Evolutionary conservation across 2,329 filamentous ascomycete species (phyloP).

Genomic region (Trichoderma breve): DNA sequence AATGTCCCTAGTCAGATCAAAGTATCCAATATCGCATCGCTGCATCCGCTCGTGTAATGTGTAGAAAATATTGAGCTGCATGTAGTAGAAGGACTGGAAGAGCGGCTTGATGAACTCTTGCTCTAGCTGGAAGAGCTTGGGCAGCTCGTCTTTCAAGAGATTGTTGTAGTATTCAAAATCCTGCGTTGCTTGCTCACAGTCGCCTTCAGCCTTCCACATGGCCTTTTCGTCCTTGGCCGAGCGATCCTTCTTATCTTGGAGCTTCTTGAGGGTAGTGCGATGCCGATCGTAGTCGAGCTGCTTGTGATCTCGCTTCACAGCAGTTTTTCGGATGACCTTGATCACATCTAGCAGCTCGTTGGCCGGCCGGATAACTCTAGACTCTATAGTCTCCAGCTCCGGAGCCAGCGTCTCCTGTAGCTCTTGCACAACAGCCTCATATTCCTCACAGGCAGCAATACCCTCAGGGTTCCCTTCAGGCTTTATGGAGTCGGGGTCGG

Average conservation of each 20-base stretch:
- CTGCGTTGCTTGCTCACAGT: conserved; percentile 86
- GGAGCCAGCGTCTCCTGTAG: conserved; percentile 84
- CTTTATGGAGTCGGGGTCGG: conserved; percentile 81
- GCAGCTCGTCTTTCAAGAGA: conserved; percentile 90
- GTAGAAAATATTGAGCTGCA: conserved; percentile 99
- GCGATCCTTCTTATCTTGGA: conserved; percentile 97
- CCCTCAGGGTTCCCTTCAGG: conserved; percentile 88
- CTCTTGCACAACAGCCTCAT: conserved; percentile 86
- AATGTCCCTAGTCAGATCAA: conserved; percentile 85
- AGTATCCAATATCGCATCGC: conserved; percentile 94
- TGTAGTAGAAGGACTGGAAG: conserved; percentile 99
- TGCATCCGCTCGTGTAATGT: conserved; percentile 99
- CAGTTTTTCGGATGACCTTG: conserved; percentile 89
- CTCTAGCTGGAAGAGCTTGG: conserved; percentile 85
- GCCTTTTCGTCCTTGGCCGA: conserved; percentile 96
- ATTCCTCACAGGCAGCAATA: conserved; percentile 93
- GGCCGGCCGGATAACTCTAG: conserved; percentile 83
- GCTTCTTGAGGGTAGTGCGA: conserved; percentile 78
- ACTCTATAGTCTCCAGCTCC: conserved; percentile 97
- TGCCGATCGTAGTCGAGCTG: conserved; percentile 94
- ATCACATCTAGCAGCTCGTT: conserved; percentile 93
- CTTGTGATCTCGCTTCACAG: conserved; percentile 91
- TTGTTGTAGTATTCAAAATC: conserved; percentile 99
- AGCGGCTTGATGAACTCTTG: conserved; percentile 93
- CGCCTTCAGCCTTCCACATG: conserved; percentile 90